Conservation (phyloP, 495 filamentous ascomycete genomes). For the Annulohypoxylon moriforme region DNA sequence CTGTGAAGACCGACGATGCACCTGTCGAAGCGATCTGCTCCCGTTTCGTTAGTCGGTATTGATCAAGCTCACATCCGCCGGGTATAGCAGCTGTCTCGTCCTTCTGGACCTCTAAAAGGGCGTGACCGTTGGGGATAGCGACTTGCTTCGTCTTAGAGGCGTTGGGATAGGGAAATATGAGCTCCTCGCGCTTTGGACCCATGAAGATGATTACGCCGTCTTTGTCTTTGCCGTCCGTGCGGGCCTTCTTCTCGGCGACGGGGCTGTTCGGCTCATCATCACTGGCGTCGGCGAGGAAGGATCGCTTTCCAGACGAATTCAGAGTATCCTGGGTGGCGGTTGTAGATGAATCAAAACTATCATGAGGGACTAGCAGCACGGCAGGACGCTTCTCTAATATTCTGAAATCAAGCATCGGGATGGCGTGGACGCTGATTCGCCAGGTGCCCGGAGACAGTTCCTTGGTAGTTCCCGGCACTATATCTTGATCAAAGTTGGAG, state of each 20-base stretch:
- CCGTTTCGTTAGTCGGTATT: constrained; percentile 59
- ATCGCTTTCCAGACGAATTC: constrained; percentile 56
- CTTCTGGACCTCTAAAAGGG: constrained; percentile 56
- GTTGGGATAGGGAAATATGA: constrained; percentile 56
- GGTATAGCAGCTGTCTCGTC: constrained; percentile 57
- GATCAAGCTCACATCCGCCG: constrained; percentile 55
- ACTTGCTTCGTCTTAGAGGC: constrained; percentile 57
- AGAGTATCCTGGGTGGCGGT: constrained; percentile 47
- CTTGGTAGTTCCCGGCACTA: constrained; percentile 55
- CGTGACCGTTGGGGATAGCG: constrained; percentile 55
- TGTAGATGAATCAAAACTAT: constrained; percentile 39
- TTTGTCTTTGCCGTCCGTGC: constrained; percentile 44
- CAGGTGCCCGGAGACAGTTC: constrained; percentile 59
- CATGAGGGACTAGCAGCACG: constrained; percentile 39
- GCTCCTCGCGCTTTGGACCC: constrained; percentile 54
- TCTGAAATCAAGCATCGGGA: constrained; percentile 61
- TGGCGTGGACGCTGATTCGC: constrained; percentile 57
- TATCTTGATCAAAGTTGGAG: constrained; percentile 49
- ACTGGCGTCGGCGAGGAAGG: constrained; percentile 53
- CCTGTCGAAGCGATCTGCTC: constrained; percentile 58
- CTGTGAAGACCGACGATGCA: constrained; percentile 62
- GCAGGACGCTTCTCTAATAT: constrained; percentile 60
- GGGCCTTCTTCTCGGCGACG: constrained; percentile 52
- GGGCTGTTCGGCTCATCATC: constrained; percentile 39
- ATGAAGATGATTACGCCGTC: constrained; percentile 62